Base-by-base conservation (phyloP, 116 monocot species). In the Zostera marina region DNA sequence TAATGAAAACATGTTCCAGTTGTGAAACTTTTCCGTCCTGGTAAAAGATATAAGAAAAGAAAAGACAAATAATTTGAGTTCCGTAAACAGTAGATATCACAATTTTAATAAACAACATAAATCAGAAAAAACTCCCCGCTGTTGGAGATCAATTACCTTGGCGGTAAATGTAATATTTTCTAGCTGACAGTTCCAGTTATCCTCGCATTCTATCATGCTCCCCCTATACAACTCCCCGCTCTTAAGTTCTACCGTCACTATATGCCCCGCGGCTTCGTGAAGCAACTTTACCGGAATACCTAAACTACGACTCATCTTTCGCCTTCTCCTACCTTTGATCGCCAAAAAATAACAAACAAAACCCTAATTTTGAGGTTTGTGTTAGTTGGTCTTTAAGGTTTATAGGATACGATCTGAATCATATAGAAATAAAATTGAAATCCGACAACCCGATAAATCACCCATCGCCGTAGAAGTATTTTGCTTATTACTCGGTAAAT, bases 21-120 rank as follows among this genome's bases (percentile, higher is more conserved):
- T 89, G 85, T 47, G 96, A 81, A 8, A 85, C 85, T 66, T 96
- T 89, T 1, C 94, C 94, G 74, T 94, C 94, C 94, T 94, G 24
- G 5, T 8, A 9, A 15, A 32, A 51, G n/a, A 20, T 19, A 51
- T 51, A 0, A 51, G 11, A 45, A 47, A 51, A 25, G 11, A 15
- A 68, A 43, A 56, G 22, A 40, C n/a, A 13, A 52, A 25, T 2
- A n/a, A 51, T 53, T 21, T 4, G 15, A 56, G 38, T 2, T 42
- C 14, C 47, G 56, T 44, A 47, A 14, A 21, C 44, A 9, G 7
- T 8, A 1, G 2, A 16, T n/a, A n/a, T 51, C 20, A 15, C 2
- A 19, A 51, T 51, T 8, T 19, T 3, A 51, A 51, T 13, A 9
- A 8, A 0, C 16, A 16, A 51, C 49, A 8, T 51, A 19, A 16